These are phyloP conservation scores for Talaromyces wortmannii DNA, from an alignment of 495 filamentous ascomycete genomes.

Conservation along the genomic window DNA sequence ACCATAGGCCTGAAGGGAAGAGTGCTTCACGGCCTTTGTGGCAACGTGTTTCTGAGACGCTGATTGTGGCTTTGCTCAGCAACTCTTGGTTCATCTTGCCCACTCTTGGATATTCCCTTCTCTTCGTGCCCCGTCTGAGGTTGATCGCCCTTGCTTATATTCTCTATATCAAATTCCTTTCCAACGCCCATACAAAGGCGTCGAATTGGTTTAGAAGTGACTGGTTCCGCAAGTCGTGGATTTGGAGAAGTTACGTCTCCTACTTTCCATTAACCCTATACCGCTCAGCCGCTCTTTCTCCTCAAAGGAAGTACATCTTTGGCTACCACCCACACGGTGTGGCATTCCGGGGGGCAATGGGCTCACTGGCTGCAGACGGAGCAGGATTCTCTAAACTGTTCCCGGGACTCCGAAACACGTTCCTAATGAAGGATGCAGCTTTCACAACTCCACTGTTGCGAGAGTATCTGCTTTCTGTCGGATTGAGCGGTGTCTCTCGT, in stretches of 20 bases:
- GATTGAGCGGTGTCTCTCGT: constrained; percentile 15
- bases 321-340: constrained; percentile 89
- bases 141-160: constrained; percentile 56
- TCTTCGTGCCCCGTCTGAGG: constrained; percentile 13
- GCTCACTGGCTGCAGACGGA: constrained; percentile 71
- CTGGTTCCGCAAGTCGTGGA: constrained; percentile 50
- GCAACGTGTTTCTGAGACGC: constrained; percentile 2
- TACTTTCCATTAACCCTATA: constrained; percentile 16
- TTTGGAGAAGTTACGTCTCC: constrained; percentile 12
- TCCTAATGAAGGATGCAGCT: constrained; percentile 13
- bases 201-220: constrained; percentile 59
- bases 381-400: constrained; percentile 76
- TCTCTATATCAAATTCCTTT: constrained; percentile 61
- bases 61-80: constrained; percentile 9
- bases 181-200: constrained; percentile 60
- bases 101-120: constrained; percentile 10
- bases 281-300: constrained; percentile 38
- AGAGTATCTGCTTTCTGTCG: constrained; percentile 12
- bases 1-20: constrained; percentile 2
- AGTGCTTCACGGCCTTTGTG: constrained; percentile 5
- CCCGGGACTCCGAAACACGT: constrained; percentile 69
- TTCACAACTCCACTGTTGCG: constrained; percentile 12
- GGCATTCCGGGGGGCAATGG: constrained; percentile 75
- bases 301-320: constrained; percentile 79
- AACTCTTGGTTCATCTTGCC: constrained; percentile 17